A percentile compares a stretch with the other conserved stretches of the same genome.
These are phyloP conservation scores for Chaetothyriales sp. DNA, from an alignment of 2,329 filamentous ascomycete species.

Conservation along the genomic window DNA sequence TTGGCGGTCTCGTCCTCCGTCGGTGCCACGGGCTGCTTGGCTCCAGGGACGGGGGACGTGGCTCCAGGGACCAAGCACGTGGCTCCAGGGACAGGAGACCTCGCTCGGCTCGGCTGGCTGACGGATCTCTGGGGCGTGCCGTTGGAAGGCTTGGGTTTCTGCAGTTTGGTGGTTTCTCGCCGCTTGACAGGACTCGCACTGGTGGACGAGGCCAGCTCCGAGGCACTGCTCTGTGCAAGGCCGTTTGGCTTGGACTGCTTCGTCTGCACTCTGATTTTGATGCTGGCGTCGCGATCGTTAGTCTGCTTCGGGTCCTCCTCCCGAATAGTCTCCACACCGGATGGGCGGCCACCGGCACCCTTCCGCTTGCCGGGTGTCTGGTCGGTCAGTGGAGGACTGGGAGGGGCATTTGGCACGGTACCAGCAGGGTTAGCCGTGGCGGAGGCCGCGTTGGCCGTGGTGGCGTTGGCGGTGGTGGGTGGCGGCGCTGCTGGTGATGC, in stretches of 20 bases:
- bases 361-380: conserved; percentile 26
- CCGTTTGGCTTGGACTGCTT: conserved; percentile 30
- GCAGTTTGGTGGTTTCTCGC: not conserved
- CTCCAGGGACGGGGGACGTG: conserved; percentile 25
- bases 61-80: too few relatives aligned
- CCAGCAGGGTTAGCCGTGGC: too few relatives aligned
- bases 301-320: conserved; percentile 22
- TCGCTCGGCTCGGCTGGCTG: conserved; percentile 21
- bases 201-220: conserved; percentile 25
- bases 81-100: conserved; percentile 26
- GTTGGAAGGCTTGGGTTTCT: conserved; percentile 1
- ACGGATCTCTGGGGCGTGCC: conserved; percentile 23
- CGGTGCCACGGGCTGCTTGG: conserved; percentile 14
- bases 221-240: conserved; percentile 25
- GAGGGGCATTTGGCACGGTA: conserved; percentile 27
- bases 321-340: conserved; percentile 18
- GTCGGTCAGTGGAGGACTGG: conserved; percentile 34
- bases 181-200: conserved; percentile 6
- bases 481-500: not conserved
- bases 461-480: not conserved
- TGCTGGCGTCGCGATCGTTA: conserved; percentile 24
- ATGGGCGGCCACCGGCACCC: conserved; percentile 20
- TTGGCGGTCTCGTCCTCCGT: not conserved
- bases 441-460: conserved; percentile 1
- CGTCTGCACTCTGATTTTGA: conserved; percentile 26